phyloP scores from a whole-genome alignment of 306 rosid genomes.

The Dryas octopetala region DNA sequence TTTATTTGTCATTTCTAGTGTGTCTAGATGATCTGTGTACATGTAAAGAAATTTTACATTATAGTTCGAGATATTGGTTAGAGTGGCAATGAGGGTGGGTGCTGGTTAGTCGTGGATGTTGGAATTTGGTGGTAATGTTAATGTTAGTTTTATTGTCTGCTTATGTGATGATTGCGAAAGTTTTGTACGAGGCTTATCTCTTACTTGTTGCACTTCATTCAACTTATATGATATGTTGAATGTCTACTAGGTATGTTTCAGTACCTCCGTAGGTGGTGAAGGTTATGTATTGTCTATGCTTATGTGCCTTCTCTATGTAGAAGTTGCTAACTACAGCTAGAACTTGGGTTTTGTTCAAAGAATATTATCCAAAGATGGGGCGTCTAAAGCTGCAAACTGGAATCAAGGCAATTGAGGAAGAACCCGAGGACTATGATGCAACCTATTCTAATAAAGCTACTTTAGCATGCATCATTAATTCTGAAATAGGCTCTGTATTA shows the following conservation, averaged over 20 bases:
- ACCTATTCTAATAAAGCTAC: conserved; percentile 61
- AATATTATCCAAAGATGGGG: conserved; percentile 50
- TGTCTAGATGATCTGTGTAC: not conserved
- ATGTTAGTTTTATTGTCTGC: not conserved
- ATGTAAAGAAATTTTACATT: not conserved
- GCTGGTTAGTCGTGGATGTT: not conserved
- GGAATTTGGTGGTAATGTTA: not conserved
- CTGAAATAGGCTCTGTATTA: conserved; percentile 92
- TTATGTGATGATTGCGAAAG: not conserved
- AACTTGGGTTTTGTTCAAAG: conserved; percentile 23
- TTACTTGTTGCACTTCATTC: not conserved
- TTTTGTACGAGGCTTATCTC: not conserved
- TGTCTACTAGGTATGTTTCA: conserved; percentile 3
- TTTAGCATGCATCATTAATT: conserved; percentile 87
- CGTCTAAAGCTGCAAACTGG: conserved; percentile 75
- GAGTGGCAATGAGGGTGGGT: not conserved
- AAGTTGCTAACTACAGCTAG: conserved; percentile 13
- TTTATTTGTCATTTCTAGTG: not conserved
- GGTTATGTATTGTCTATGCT: conserved; percentile 24
- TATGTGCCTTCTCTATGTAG: not conserved
- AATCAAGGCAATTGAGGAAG: conserved; percentile 81
- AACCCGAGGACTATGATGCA: conserved; percentile 77
- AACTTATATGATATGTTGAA: conserved; percentile 8
- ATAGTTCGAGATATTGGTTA: not conserved
- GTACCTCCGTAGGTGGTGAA: conserved; percentile 8